A percentile compares a stretch with the other conserved stretches of the same genome.
These are phyloP conservation scores for Fusarium torreyae DNA, from an alignment of 2,329 filamentous ascomycete genomes.

Conservation along the genomic window DNA sequence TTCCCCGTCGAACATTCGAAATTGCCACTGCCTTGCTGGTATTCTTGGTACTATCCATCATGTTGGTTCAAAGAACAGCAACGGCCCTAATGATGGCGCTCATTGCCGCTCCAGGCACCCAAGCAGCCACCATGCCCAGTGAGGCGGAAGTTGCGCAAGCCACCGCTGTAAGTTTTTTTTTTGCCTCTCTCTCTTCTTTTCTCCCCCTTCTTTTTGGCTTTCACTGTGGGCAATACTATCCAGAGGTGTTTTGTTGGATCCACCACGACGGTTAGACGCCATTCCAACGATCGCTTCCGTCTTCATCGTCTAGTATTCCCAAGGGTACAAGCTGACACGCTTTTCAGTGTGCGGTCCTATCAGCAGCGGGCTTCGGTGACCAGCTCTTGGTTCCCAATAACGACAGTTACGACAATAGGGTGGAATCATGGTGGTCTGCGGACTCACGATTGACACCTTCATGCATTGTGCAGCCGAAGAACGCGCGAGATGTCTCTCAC, in stretches of 20 bases:
- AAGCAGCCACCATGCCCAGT: neutral
- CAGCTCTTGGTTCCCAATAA: constrained; percentile 5
- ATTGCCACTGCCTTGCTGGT: neutral
- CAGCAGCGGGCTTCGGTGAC: neutral
- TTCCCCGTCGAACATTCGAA: neutral
- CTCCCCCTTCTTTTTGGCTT: too few species aligned
- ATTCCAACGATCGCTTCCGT: too few species aligned
- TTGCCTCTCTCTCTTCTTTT: too few species aligned
- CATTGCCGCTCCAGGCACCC: neutral
- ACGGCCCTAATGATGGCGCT: neutral
- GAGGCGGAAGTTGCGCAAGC: neutral
- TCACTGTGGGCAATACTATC: too few species aligned
- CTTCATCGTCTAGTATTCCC: too few species aligned
- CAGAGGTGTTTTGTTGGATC: too few species aligned
- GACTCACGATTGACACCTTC: constrained; percentile 49
- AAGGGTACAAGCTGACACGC: too few species aligned
- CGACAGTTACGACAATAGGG: constrained; percentile 15
- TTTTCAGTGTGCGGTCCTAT: neutral
- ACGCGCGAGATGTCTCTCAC: constrained; percentile 45
- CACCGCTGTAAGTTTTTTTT: neutral
- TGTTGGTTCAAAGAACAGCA: neutral
- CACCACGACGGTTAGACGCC: too few species aligned
- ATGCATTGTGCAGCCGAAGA: constrained; percentile 49
- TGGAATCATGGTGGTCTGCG: constrained; percentile 43
- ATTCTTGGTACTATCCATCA: neutral